Base-by-base conservation (phyloP, 306 rosid species). In the Delonix regia region DNA sequence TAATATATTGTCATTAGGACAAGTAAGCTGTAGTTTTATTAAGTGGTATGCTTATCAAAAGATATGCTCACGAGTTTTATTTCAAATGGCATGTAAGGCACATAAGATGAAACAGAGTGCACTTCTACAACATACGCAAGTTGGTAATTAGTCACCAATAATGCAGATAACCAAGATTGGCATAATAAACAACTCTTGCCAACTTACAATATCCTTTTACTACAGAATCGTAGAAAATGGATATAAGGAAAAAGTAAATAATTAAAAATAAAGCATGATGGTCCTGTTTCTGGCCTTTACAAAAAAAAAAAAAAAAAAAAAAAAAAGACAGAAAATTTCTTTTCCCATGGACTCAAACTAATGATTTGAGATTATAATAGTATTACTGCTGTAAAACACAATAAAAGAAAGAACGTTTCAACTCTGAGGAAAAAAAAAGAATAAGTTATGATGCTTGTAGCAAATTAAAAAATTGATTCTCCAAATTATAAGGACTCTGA, bases 1-100 rank as follows among this genome's bases (percentile, higher is more conserved):
- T n/a, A 74, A 80, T 83, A 67, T 74, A 77, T 71, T 63, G 65
- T 28, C 70, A 27, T 55, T 44, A 30, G 57, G 49, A 82, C 71
- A 34, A 21, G 52, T 47, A 38, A 55, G 79, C 76, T 44, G 48
- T 59, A 44, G 78, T 52, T 62, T 44, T 21, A 69, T 34, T 19
- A 13, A 13, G 30, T 28, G 18, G 13, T 30, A 71, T 22, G 61
- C 33, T n/a, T 28, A 52, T 49, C 9, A 34, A 48, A 15, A 22
- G 47, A 79, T 3, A 30, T 39, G 2, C 28, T 42, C 62, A 24
- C 22, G 4, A 44, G 76, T 61, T 60, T 44, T 45, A 52, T 70
- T 25, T 51, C 19, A 74, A 71, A 67, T 72, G 44, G 47, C 77
- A 59, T 34, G 57, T 16, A 49, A 34, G 57, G 30, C 47, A 55